Base-by-base conservation (phyloP, 805 yeast species). In the Nematodospora valgi region DNA sequence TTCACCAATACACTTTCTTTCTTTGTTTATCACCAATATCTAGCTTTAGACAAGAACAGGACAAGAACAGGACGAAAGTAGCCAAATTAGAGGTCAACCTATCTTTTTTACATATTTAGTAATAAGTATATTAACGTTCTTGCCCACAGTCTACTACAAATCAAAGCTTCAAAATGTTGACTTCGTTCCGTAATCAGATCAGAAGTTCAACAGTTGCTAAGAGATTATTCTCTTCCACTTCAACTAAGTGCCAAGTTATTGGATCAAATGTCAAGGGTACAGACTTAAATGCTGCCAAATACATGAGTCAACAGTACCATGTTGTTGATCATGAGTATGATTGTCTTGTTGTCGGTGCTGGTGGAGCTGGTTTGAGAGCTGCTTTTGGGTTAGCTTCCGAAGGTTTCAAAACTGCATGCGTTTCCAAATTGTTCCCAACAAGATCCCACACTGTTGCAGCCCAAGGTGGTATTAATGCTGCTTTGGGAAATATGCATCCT, bases 371-470 rank as follows among this genome's bases (percentile, higher is more conserved):
- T 59, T 73, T 93, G 42, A 82, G 98, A 70, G 98, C 98, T 27
- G 98, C 98, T 25, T 93, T 93, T 53, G 98, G 98, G 46, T 75
- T 93, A 39, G 96, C 97, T 39, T 89, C 87, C 57, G 96, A 95
- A 38, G 98, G 98, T 29, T 91, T 74, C 74, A 93, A 93, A 65
- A 91, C 97, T 30, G 98, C 98, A 23, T 93, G 98, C 78, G 79
- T 93, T 52, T 82, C 97, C 48, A 93, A 93, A 70, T 78, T 93
- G 54, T 93, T 93, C 76, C 98, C 98, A 38, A 93, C 98, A 20
- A 84, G 98, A 70, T 89, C 97, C 14, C 98, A 93, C 62, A 93
- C 98, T 15, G 98, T 93, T 34, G 98, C 98, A 39, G 98, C 98
- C 34, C 98, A 93, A 69, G 98, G 98, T 68, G 98, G 98, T 72